Evolutionary conservation across 1,284 basidiomycete genomes (phyloP), one percentile per base, ranked within the genome.

Genomic region (Leccinum subrobustum): DNA sequence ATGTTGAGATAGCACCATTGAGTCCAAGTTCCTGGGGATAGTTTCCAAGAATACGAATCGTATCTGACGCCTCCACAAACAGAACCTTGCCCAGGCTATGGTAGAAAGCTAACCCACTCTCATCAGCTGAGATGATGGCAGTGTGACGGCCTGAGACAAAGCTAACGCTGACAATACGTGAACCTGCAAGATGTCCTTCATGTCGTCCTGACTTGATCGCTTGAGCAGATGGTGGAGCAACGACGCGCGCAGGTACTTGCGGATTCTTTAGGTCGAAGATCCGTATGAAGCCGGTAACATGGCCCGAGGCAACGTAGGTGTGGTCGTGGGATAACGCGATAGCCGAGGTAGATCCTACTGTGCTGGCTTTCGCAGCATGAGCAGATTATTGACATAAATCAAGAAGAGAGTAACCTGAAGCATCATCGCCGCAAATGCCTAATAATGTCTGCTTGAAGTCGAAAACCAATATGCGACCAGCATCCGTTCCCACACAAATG

Each of bases 121-220:
- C 92, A 73, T 99, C 97, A 1, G 94, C 93, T 9, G 91, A 92
- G 39, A 98, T 87, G 56, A 99, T 85, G 2, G 95, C 95, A 1
- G 97, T 99, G 71, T 98, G 96, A 42, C 96, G 83, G 16, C 89
- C 88, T 6, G 94, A 95, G n/a, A 99, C 86, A 70, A 99, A 99
- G 11, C 88, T 90, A 51, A 99, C 79, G 67, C 85, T 91, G 60
- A 92, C 79, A 54, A 99, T 95, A n/a, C 86, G 83, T 2, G 91
- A 91, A n/a, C 91, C 91, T 18, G 81, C 73, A 7, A 99, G 77
- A 72, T 99, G 97, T 0, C 97, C 97, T 76, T 99, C 97, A 68
- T 94, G 91, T 39, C 91, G 82, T 8, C 97, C 97, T 1, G 93
- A 86, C 6, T 83, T 77, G 8, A 96, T 85, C 1, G 83, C 83